Base-by-base conservation (phyloP, 371 early-diverging fungal genomes). In the Parasitella parasitica region DNA sequence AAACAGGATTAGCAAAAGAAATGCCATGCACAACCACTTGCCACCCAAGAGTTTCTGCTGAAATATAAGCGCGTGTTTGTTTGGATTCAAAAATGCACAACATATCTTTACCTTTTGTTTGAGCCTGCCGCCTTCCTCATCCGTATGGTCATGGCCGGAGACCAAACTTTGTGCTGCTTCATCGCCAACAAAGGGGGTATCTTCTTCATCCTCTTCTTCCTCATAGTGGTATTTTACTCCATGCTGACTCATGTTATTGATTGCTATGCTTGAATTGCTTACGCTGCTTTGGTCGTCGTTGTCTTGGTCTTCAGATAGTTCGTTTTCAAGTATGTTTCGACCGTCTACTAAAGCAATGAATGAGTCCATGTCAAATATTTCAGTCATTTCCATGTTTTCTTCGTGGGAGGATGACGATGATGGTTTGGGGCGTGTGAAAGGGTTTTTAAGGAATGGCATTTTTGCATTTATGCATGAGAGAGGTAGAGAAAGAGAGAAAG, bases 321-420 rank as follows among this genome's bases (percentile, higher is more conserved):
- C 38, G 62, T 61, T 55, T 15, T 56, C 56, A 48, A 69, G 32
- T 27, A 58, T 68, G 37, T 70, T 59, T 57, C 77, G 59, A 57
- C 64, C 50, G 55, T 77, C 77, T 54, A 71, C 55, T 34, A 63
- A 53, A 24, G 64, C 54, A 54, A 77, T 63, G 27, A 70, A 57
- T 22, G 52, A 28, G 24, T 78, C 71, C 22, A 78, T 22, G 52
- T 74, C 57, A n/a, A 67, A 61, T 53, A 74, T 61, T 32, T 69
- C 62, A 30, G 64, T 60, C 70, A 77, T 67, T 77, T 77, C 78
- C 53, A 64, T 70, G 22, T 36, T 51, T 59, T 72, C 76, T 52
- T 60, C 18, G n/a, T 51, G 4, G 11, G 24, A 22, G 27, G 27
- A n/a, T 37, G 36, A 36, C 7, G 54, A 24, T 13, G 52, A 16